A percentile compares a stretch with the other conserved stretches of the same genome.
phyloP scores from a whole-genome alignment of 176 grass and related monocot genomes.

The Thinopyrum elongatum region DNA sequence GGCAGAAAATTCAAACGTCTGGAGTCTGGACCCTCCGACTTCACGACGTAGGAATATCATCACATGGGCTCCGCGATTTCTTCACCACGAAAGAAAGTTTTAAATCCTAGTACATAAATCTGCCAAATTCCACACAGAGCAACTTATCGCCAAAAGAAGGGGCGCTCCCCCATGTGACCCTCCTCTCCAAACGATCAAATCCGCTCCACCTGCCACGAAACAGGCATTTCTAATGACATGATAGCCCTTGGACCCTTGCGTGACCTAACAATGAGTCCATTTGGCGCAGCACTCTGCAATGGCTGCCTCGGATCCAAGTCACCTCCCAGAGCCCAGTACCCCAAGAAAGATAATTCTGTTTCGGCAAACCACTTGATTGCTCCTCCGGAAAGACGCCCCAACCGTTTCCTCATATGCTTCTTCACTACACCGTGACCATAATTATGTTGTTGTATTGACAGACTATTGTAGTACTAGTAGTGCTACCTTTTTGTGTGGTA shows the following conservation, averaged over 20 bases:
- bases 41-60: background rate
- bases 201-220: background rate
- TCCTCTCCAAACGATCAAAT: background rate
- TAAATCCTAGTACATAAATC: background rate
- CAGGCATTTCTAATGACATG: background rate
- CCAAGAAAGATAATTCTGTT: background rate
- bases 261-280: background rate
- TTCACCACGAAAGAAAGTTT: background rate
- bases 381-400: background rate
- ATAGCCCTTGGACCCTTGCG: background rate
- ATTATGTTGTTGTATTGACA: background rate
- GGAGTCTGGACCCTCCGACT: background rate
- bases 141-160: background rate
- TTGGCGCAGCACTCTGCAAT: background rate
- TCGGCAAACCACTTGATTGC: slow-evolving; percentile 9
- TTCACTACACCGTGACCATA: background rate
- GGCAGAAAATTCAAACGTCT: background rate
- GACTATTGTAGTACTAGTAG: too few relatives aligned
- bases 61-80: background rate
- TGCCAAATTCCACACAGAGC: background rate
- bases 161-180: background rate
- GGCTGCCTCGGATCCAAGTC: background rate
- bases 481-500: background rate
- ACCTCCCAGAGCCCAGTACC: background rate
- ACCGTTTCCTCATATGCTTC: background rate